These are phyloP conservation scores for Psilocybe sp. DNA, from an alignment of 768 basidiomycete species.

Conservation along the genomic window DNA sequence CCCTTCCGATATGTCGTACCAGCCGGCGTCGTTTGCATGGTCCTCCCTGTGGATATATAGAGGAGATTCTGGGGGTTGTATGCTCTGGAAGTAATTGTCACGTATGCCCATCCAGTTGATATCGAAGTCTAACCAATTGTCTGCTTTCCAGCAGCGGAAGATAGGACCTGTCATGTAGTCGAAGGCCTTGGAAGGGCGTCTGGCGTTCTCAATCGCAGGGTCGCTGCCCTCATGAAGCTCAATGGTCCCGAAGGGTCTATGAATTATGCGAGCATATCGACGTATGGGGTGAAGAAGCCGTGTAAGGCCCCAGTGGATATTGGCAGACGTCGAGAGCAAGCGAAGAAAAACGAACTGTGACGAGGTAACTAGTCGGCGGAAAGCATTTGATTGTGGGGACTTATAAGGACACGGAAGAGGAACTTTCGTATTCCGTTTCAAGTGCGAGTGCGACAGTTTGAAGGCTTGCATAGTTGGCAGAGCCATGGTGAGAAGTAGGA, in stretches of 20 bases:
- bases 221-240: no score
- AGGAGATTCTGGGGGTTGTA: not conserved
- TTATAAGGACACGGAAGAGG: no score
- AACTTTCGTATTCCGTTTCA: not conserved
- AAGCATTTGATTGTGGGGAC: no score
- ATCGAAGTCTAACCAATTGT: constrained; percentile 4
- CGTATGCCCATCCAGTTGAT: constrained; percentile 1
- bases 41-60: not conserved
- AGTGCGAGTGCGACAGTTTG: not conserved
- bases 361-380: no score
- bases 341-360: no score
- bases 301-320: no score
- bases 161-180: constrained; percentile 3
- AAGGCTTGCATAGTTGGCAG: no score
- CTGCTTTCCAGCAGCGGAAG: not conserved
- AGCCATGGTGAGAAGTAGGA: no score
- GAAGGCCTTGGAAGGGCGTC: not conserved
- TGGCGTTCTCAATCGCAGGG: not conserved
- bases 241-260: no score
- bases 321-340: no score
- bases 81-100: constrained; percentile 6
- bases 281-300: no score
- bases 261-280: no score
- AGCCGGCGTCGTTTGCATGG: not conserved
- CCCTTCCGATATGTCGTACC: constrained; percentile 1